These are phyloP conservation scores for Sporisorium iseilematis-ciliati DNA, from an alignment of 1,284 basidiomycete species.

Conservation along the genomic window DNA sequence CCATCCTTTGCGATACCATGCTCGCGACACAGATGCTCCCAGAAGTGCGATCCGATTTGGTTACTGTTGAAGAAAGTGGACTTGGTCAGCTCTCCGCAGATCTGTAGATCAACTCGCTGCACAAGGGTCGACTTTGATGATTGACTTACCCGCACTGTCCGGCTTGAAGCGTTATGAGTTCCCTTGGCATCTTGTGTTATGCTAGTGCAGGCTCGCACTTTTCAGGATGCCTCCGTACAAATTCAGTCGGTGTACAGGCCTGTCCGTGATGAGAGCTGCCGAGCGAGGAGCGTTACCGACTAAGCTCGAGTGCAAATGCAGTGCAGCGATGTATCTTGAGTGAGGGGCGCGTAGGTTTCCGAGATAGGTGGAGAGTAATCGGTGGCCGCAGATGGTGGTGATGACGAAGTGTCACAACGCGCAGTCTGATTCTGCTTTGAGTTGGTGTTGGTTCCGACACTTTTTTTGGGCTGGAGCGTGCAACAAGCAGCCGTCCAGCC, in stretches of 20 bases:
- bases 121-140: not conserved
- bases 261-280: not conserved
- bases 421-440: not conserved
- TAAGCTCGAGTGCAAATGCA: not conserved
- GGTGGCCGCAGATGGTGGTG: constrained; percentile 11
- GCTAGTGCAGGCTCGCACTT: not conserved
- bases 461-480: constrained; percentile 19
- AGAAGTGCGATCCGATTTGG: constrained; percentile 69
- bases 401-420: not conserved
- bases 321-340: not conserved
- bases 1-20: constrained; percentile 68
- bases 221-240: not conserved
- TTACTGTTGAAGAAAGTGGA: constrained; percentile 37
- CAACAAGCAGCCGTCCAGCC: not conserved
- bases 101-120: not conserved
- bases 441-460: constrained; percentile 33
- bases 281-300: not conserved
- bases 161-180: constrained; percentile 68
- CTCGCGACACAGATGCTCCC: constrained; percentile 69
- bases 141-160: constrained; percentile 65
- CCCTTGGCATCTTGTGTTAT: constrained; percentile 58
- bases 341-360: not conserved
- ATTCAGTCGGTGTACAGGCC: not conserved
- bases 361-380: not conserved
- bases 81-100: constrained; percentile 2